Percentiles rank a stretch among this genome's conserved stretches.
Evolutionary conservation across 495 filamentous ascomycete genomes (phyloP).

Genomic region (Penicillium pancosmium): DNA sequence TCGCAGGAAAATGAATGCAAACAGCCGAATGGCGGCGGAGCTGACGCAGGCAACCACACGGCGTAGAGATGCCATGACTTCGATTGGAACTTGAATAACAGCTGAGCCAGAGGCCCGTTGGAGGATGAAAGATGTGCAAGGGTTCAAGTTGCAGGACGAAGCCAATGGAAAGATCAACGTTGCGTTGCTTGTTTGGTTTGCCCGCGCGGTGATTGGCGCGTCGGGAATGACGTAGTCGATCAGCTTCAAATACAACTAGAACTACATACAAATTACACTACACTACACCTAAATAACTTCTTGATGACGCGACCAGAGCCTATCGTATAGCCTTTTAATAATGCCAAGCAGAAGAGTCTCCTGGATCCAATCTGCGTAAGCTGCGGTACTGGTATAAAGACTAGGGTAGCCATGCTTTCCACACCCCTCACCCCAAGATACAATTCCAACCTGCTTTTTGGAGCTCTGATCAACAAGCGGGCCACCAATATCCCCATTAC

Average conservation of each 20-base stretch:
- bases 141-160: background rate
- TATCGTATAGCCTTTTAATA: too few species aligned
- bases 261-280: too few species aligned
- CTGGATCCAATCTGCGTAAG: too few species aligned
- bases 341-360: too few species aligned
- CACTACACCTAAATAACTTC: too few species aligned
- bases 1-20: slow-evolving; percentile 63
- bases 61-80: background rate
- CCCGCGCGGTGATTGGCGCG: background rate
- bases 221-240: background rate
- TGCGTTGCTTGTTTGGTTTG: background rate
- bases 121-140: background rate
- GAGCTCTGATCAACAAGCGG: background rate
- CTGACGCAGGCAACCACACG: background rate
- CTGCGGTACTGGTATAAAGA: background rate
- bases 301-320: too few species aligned
- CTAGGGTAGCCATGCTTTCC: background rate
- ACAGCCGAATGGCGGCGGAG: background rate
- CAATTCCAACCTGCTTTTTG: slow-evolving; percentile 3
- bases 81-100: background rate
- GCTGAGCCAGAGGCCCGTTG: background rate
- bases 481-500: too few species aligned
- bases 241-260: background rate
- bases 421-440: background rate
- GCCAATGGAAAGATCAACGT: background rate